Conservation (phyloP, 805 yeast genomes). For the Starmera amethionina region DNA sequence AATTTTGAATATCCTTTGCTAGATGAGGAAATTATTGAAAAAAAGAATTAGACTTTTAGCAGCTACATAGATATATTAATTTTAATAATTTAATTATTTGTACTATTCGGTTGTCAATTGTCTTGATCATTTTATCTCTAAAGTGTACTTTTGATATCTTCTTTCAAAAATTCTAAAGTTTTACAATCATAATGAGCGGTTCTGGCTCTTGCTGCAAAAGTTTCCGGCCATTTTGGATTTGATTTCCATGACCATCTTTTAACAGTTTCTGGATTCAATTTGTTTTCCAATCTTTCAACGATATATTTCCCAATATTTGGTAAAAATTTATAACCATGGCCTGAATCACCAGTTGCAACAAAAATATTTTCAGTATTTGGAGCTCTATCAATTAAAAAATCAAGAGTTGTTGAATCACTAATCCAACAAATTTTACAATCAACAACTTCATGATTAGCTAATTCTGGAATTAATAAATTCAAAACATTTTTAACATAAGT, state of each 20-base stretch:
- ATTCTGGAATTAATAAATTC: constrained; percentile 28
- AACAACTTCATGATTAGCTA: constrained; percentile 22
- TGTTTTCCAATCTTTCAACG: constrained; percentile 20
- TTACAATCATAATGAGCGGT: constrained; percentile 11
- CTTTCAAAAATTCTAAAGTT: constrained; percentile 6
- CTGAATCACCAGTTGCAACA: constrained; percentile 40
- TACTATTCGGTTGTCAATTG: no score
- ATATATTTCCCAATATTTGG: constrained; percentile 39
- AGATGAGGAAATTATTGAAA: neutral
- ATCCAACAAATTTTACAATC: constrained; percentile 32
- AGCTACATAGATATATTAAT: no score
- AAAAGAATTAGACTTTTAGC: no score
- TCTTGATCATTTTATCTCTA: no score
- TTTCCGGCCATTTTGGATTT: constrained; percentile 9
- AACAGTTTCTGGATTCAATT: constrained; percentile 13
- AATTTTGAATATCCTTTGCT: constrained; percentile 1
- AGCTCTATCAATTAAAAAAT: constrained; percentile 29
- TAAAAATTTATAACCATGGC: constrained; percentile 36
- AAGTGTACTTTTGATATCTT: no score
- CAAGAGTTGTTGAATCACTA: constrained; percentile 29
- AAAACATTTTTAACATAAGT: constrained; percentile 20
- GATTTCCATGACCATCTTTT: constrained; percentile 25
- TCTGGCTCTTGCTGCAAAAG: constrained; percentile 7
- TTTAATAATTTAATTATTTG: no score
- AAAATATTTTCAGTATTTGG: constrained; percentile 23